Conservation (phyloP, 2,329 filamentous ascomycete species). For the Scopulariopsis brevicaulis region DNA sequence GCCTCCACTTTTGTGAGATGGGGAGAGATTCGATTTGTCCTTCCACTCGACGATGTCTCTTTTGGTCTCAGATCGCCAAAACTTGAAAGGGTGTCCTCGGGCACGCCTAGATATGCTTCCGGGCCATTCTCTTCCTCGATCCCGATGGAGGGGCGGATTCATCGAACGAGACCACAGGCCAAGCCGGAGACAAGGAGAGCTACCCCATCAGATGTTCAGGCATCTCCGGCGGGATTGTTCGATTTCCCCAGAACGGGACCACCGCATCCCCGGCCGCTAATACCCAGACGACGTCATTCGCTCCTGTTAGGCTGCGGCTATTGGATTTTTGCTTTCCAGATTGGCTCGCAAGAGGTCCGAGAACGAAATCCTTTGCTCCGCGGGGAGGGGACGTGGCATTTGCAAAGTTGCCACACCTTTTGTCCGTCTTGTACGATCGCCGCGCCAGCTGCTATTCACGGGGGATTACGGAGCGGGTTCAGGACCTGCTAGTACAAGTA, state of each 20-base stretch:
- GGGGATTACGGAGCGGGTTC: no score
- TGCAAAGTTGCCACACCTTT: no score
- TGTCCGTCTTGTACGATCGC: no score
- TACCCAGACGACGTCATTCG: not conserved
- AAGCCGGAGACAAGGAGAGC: not conserved
- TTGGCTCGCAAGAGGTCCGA: not conserved
- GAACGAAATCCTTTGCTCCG: not conserved
- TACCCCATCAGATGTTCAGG: not conserved
- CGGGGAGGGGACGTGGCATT: not conserved
- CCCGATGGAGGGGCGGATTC: not conserved
- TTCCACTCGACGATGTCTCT: not conserved
- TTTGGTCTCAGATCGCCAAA: not conserved
- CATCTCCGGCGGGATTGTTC: not conserved
- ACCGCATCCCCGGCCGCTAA: not conserved
- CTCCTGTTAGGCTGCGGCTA: not conserved
- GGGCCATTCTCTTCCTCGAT: not conserved
- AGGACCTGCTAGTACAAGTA: no score
- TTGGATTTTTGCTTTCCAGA: not conserved
- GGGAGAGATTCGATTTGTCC: not conserved
- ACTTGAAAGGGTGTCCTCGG: not conserved
- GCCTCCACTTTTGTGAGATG: not conserved
- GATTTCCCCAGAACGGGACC: not conserved
- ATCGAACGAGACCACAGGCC: not conserved
- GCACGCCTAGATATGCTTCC: not conserved
- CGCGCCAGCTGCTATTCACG: no score